A percentile compares a stretch with the other conserved stretches of the same genome.
Evolutionary conservation across 768 basidiomycete species (phyloP).

Genomic region (Cystoderma amianthinum): DNA sequence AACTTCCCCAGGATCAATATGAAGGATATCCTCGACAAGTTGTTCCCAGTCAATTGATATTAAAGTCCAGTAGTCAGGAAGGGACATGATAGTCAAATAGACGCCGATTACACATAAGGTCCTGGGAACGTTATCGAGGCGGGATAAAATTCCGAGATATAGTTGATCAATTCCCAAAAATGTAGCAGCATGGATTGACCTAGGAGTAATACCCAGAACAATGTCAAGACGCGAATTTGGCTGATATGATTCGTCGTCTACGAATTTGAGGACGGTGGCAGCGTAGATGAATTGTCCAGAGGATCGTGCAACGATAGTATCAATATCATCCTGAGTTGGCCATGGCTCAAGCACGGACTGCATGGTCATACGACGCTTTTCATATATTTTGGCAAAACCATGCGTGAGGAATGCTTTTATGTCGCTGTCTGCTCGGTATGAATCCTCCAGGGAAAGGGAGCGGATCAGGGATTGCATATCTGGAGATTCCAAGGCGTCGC

Average conservation of each 20-base stretch:
- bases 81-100: no score
- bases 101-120: no score
- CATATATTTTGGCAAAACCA: no score
- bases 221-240: neutral
- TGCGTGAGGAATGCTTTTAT: neutral
- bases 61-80: no score
- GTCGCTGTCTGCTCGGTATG: neutral
- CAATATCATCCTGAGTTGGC: neutral
- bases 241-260: neutral
- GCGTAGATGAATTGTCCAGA: constrained; percentile 1
- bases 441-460: neutral
- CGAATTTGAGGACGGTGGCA: neutral
- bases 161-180: neutral
- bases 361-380: neutral
- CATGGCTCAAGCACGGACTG: neutral
- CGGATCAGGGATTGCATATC: neutral
- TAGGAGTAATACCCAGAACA: neutral
- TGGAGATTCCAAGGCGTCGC: neutral
- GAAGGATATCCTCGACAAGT: no score
- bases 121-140: no score
- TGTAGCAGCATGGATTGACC: neutral
- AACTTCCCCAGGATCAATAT: no score
- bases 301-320: neutral
- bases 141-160: no score
- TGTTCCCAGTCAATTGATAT: no score